phyloP scores from a whole-genome alignment of 2,329 filamentous ascomycete species.

The Penicillium palitans region DNA sequence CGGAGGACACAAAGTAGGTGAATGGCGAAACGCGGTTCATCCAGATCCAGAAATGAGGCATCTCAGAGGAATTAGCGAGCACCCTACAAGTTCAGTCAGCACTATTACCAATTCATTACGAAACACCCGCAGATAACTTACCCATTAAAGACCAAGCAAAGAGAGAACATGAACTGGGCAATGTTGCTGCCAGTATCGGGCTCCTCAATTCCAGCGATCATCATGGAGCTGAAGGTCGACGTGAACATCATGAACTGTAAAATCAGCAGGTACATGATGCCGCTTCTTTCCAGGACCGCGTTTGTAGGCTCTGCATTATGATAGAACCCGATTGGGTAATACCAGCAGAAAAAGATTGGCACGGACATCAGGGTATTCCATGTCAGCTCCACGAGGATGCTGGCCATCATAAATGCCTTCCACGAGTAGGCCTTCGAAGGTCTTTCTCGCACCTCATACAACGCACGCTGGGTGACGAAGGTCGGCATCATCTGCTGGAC shows the following conservation, averaged over 20 bases:
- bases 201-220: conserved; percentile 66
- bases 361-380: conserved; percentile 64
- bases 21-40: conserved; percentile 71
- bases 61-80: conserved; percentile 56
- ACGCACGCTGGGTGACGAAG: conserved; percentile 58
- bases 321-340: conserved; percentile 59
- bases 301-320: conserved; percentile 39
- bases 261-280: conserved; percentile 63
- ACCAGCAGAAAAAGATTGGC: conserved; percentile 65
- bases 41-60: conserved; percentile 75
- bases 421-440: conserved; percentile 72
- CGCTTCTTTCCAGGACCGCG: conserved; percentile 53
- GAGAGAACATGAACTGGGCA: conserved; percentile 58
- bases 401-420: conserved; percentile 69
- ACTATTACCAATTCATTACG: neutral
- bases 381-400: conserved; percentile 70
- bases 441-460: conserved; percentile 62
- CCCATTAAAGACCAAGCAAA: conserved; percentile 59
- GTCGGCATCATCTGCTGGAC: conserved; percentile 58
- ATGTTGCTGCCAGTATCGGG: conserved; percentile 65
- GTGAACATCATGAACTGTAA: conserved; percentile 69
- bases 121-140: conserved; percentile 14
- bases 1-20: conserved; percentile 57
- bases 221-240: conserved; percentile 70
- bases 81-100: conserved; percentile 47